These are phyloP conservation scores for Sideroxylon spinosum DNA, from an alignment of 179 eudicot genomes.

Conservation along the genomic window DNA sequence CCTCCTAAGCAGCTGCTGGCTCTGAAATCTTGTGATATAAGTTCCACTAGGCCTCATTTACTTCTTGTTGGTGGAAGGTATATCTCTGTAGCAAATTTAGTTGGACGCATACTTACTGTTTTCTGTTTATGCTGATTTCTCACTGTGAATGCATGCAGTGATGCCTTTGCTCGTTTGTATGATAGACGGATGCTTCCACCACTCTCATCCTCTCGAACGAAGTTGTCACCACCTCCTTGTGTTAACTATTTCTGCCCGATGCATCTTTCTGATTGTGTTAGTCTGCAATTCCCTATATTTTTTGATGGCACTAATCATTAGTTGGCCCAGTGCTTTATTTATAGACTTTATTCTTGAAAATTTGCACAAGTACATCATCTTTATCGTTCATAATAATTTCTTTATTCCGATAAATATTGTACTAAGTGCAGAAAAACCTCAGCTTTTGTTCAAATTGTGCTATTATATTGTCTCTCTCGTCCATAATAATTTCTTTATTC, in stretches of 20 bases:
- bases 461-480: too few relatives aligned
- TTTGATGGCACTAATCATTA: background rate
- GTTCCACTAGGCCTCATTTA: slow-evolving; percentile 76
- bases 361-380: too few relatives aligned
- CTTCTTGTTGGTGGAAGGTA: slow-evolving; percentile 99
- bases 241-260: slow-evolving; percentile 87
- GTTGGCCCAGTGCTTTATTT: background rate
- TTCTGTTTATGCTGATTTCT: slow-evolving; percentile 20
- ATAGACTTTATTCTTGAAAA: background rate
- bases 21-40: slow-evolving; percentile 87
- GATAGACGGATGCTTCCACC: slow-evolving; percentile 99
- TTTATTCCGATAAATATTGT: too few relatives aligned
- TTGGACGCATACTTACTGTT: slow-evolving; percentile 6
- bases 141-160: slow-evolving; percentile 51
- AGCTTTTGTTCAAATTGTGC: too few relatives aligned
- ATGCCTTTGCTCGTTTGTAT: slow-evolving; percentile 92
- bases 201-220: slow-evolving; percentile 66
- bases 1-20: slow-evolving; percentile 78
- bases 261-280: slow-evolving; percentile 89
- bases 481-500: too few relatives aligned
- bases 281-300: slow-evolving; percentile 24
- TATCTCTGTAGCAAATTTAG: background rate
- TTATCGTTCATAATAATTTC: too few relatives aligned
- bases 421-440: too few relatives aligned
- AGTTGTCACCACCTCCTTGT: slow-evolving; percentile 75